Evolutionary conservation across 352 stramenopile genomes (phyloP).

Genomic region (Pythium folliculosum): DNA sequence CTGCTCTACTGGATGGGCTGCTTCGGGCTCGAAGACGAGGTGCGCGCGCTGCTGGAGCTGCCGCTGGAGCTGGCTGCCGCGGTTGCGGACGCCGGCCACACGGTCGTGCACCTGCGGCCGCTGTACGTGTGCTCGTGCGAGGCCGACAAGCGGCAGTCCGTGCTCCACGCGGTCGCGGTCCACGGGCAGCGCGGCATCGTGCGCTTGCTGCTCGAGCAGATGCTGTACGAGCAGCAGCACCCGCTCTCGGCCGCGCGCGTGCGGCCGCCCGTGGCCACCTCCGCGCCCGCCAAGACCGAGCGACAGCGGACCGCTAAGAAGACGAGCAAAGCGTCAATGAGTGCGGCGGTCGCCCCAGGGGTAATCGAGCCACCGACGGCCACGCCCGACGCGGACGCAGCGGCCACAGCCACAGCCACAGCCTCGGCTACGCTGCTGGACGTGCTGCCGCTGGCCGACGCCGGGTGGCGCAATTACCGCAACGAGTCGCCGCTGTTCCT

Average conservation of each 20-base stretch:
- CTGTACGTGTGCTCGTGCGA: conserved; percentile 72
- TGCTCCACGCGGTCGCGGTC: conserved; percentile 58
- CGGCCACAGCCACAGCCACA: neutral
- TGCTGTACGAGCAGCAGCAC: conserved; percentile 48
- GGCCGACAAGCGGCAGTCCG: conserved; percentile 61
- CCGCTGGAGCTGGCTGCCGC: conserved; percentile 29
- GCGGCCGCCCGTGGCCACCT: neutral
- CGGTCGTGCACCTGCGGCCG: conserved; percentile 33
- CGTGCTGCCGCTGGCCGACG: conserved; percentile 17
- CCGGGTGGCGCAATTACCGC: conserved; percentile 70
- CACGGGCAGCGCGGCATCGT: conserved; percentile 59
- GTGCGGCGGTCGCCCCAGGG: conserved; percentile 6
- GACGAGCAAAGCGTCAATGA: neutral
- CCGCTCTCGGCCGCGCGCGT: conserved; percentile 6
- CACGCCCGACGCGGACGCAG: neutral
- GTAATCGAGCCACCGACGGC: too few species aligned
- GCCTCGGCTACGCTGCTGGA: conserved; percentile 22
- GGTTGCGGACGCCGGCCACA: neutral
- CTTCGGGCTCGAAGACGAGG: conserved; percentile 61
- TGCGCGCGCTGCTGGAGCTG: conserved; percentile 48
- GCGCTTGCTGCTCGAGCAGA: conserved; percentile 45
- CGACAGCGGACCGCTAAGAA: neutral
- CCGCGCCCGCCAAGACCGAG: neutral
- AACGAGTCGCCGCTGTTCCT: conserved; percentile 72
- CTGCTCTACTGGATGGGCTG: conserved; percentile 76